Evolutionary conservation across 192 early-diverging fungal genomes (phyloP).

Genomic region (Coemansia guatemalensis): DNA sequence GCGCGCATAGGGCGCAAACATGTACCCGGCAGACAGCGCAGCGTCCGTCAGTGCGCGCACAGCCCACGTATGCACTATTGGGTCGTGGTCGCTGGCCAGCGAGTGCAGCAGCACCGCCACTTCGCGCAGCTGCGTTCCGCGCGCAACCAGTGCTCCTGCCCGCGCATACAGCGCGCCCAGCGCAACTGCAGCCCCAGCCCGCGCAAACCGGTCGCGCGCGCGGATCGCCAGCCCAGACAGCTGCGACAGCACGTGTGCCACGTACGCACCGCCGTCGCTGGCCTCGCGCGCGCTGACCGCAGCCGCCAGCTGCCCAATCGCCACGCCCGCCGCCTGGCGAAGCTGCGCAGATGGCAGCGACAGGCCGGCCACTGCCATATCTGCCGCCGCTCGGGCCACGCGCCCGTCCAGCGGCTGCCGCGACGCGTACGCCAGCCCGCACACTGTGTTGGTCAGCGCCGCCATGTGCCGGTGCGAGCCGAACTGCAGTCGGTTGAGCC

Average conservation of each 20-base stretch:
- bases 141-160: conserved; percentile 86
- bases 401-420: conserved; percentile 1
- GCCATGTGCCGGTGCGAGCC: conserved; percentile 74
- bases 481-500: conserved; percentile 61
- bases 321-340: conserved; percentile 76
- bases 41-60: conserved; percentile 80
- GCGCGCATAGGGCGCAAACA: conserved; percentile 89
- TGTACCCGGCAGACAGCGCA: conserved; percentile 83
- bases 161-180: conserved; percentile 87
- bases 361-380: conserved; percentile 55
- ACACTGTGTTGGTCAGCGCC: conserved; percentile 75
- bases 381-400: conserved; percentile 33
- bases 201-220: conserved; percentile 89
- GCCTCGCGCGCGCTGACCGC: conserved; percentile 45
- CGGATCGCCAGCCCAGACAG: conserved; percentile 68
- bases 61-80: conserved; percentile 93
- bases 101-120: conserved; percentile 89
- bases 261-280: conserved; percentile 14
- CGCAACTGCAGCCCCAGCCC: conserved; percentile 88
- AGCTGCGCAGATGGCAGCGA: conserved; percentile 67
- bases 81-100: conserved; percentile 88
- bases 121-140: conserved; percentile 73
- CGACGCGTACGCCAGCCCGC: conserved; percentile 64
- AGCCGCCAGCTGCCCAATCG: conserved; percentile 74
- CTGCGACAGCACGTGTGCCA: conserved; percentile 41